Percentiles rank a stretch among this genome's conserved stretches.
Evolutionary conservation across 139 green algal genomes (phyloP).

Genomic region (Volvox africanus): DNA sequence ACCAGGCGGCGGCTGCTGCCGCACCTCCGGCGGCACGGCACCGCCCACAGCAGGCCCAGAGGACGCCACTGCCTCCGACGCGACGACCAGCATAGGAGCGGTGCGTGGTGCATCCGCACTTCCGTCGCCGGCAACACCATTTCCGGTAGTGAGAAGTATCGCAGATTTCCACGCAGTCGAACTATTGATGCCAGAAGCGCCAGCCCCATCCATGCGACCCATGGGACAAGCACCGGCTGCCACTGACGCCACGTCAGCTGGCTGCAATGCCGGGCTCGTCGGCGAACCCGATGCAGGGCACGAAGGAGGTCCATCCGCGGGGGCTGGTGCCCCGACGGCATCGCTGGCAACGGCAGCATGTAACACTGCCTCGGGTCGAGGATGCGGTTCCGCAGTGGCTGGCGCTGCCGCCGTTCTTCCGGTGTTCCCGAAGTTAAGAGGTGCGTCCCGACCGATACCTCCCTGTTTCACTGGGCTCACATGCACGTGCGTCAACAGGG

Average conservation of each 20-base stretch:
- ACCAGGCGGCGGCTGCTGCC: not conserved
- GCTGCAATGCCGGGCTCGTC: too few relatives aligned
- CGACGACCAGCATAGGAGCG: not conserved
- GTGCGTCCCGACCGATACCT: not conserved
- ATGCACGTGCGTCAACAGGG: not conserved
- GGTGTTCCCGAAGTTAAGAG: not conserved
- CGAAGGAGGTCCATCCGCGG: not conserved
- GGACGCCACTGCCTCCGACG: not conserved
- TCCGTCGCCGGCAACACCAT: too few relatives aligned
- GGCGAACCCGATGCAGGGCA: too few relatives aligned
- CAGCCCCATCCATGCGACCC: too few relatives aligned
- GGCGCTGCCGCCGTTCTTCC: not conserved
- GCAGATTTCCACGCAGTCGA: too few relatives aligned
- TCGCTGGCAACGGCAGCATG: not conserved
- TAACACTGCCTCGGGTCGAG: not conserved
- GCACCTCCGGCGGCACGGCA: not conserved
- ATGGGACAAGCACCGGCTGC: too few relatives aligned
- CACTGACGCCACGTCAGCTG: too few relatives aligned
- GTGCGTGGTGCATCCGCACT: too few relatives aligned
- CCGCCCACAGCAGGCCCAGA: not conserved
- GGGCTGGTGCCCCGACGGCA: too few relatives aligned
- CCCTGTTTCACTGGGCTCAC: not conserved
- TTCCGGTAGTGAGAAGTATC: too few relatives aligned
- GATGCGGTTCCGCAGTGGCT: not conserved
- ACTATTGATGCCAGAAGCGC: too few relatives aligned